Conservation (phyloP, 192 early-diverging fungal genomes). For the Coemansia erecta region DNA sequence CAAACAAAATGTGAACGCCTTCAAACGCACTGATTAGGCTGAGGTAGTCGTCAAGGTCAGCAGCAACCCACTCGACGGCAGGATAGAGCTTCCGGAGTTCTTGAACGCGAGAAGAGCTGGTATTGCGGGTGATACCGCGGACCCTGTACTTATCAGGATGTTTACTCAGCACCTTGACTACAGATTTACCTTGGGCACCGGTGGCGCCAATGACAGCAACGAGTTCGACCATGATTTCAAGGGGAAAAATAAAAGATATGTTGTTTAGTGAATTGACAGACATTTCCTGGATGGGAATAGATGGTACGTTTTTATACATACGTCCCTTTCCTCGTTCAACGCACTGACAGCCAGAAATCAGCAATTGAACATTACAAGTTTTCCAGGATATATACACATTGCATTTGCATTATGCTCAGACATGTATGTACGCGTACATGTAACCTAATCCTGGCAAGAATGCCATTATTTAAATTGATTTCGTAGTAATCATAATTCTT, state of each 20-base stretch:
- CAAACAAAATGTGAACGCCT: constrained; percentile 10
- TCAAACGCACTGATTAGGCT: neutral
- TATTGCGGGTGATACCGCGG: constrained; percentile 12
- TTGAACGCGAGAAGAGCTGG: constrained; percentile 1
- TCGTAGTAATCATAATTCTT: too few relatives aligned
- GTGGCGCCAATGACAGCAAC: constrained; percentile 17
- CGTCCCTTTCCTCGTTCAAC: too few relatives aligned
- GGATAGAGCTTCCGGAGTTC: neutral
- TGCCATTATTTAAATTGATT: too few relatives aligned
- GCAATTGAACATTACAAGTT: too few relatives aligned
- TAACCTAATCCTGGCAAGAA: too few relatives aligned
- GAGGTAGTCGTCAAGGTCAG: neutral
- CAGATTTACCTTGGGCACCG: constrained; percentile 16
- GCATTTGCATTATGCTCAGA: too few relatives aligned
- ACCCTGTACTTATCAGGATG: constrained; percentile 5
- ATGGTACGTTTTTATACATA: too few relatives aligned
- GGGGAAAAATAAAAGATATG: neutral
- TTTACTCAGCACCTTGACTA: constrained; percentile 1
- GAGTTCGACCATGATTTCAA: constrained; percentile 5
- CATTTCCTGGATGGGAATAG: neutral
- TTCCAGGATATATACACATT: too few relatives aligned
- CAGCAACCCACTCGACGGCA: constrained; percentile 9
- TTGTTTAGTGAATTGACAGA: neutral
- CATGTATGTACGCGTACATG: too few relatives aligned
- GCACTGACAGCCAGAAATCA: too few relatives aligned